Evolutionary conservation across 225 moss, liverwort and hornwort species (phyloP).

Genomic region (Bryoerythrophyllum caledonicum): DNA sequence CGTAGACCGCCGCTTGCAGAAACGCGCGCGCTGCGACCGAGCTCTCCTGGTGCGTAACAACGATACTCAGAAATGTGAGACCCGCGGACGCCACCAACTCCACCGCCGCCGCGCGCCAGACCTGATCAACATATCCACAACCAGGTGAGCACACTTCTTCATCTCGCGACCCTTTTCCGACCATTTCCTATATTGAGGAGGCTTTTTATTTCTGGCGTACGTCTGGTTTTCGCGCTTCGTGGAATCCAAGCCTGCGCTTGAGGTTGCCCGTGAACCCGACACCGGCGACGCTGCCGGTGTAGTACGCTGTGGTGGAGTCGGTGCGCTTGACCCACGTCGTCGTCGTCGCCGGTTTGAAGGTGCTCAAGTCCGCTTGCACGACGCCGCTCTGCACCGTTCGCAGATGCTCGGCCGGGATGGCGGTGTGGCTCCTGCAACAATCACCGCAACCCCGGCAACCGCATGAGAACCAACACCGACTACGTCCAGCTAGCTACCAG

Average conservation of each 20-base stretch:
- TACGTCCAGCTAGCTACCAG: neutral
- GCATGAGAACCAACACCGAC: too few species aligned
- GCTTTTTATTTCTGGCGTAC: slow-evolving; percentile 4
- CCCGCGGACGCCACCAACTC: slow-evolving; percentile 52
- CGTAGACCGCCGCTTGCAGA: slow-evolving; percentile 54
- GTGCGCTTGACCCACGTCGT: slow-evolving; percentile 32
- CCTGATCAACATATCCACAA: slow-evolving; percentile 28
- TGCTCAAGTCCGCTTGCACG: slow-evolving; percentile 36
- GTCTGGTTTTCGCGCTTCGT: slow-evolving; percentile 33
- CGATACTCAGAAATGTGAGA: slow-evolving; percentile 50
- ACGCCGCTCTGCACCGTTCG: slow-evolving; percentile 43
- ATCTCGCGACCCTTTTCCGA: too few species aligned
- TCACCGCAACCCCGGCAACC: neutral
- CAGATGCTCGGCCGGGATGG: slow-evolving; percentile 42
- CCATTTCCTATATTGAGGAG: too few species aligned
- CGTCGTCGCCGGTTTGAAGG: slow-evolving; percentile 20
- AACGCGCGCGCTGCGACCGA: slow-evolving; percentile 25
- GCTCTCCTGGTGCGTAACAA: slow-evolving; percentile 12
- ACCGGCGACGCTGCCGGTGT: slow-evolving; percentile 34
- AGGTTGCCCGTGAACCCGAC: slow-evolving; percentile 28
- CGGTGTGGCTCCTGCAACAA: slow-evolving; percentile 20
- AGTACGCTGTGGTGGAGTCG: slow-evolving; percentile 51
- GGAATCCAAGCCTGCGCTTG: slow-evolving; percentile 33
- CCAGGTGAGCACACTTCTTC: too few species aligned
- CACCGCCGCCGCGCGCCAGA: slow-evolving; percentile 50